Base-by-base conservation (phyloP, 2,329 filamentous ascomycete genomes). In the Fusarium sp. region DNA sequence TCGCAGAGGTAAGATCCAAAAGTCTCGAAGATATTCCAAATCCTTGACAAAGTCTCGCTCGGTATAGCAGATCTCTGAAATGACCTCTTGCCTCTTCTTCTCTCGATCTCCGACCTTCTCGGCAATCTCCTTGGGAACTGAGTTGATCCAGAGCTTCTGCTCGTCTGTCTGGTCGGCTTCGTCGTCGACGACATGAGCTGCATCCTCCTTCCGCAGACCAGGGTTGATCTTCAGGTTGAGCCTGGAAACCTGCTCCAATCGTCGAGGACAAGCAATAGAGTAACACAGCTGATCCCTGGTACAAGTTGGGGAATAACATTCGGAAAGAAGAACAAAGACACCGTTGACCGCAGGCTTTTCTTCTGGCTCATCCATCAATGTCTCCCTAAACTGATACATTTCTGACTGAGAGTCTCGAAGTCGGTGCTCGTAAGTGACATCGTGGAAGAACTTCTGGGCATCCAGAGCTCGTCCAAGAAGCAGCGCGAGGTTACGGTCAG, bases 121-220 rank as follows among this genome's bases (percentile, higher is more conserved):
- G 1, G 93, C 93, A 54, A 99, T 83, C 75, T 98, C 95, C 76
- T 97, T 95, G 1, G 93, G 92, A 32, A 99, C 95, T 12, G 93
- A 97, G 76, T 98, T 98, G 77, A 99, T 99, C 95, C 95, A 99
- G 34, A 99, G 85, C 77, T 98, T 98, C 80, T 98, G 95, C 75
- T 98, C 93, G 72, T 97, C 93, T 29, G 90, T 92, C 71, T 95
- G 90, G 56, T 93, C 91, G 38, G 76, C 81, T 63, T 95, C 92
- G 69, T 96, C 93, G 72, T 96, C 93, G 72, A 95, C 73, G 82
- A 84, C 74, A 34, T 80, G 79, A 12, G 81, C 79, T 22, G 81
- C 80, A 41, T 84, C 82, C 45, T 86, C 82, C 66, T 85, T 85
- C 75, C 91, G 92, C 69, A 99, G 81, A 57, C 93, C 93, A 28